These are phyloP conservation scores for Leccinum barrowsii DNA, from an alignment of 768 basidiomycete genomes.

Conservation along the genomic window DNA sequence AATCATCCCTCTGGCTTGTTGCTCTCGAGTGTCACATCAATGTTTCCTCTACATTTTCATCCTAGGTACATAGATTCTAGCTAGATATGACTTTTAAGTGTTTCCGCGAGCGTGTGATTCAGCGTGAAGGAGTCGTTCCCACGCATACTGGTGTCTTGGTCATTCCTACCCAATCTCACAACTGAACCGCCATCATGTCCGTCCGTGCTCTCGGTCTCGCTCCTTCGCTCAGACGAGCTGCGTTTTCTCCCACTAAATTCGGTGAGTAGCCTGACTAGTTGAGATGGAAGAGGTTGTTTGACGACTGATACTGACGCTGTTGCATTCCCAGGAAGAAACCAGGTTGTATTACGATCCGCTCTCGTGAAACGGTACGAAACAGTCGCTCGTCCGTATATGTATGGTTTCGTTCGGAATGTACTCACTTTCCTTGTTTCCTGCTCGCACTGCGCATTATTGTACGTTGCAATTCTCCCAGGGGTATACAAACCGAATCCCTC, in stretches of 20 bases:
- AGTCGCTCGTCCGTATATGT: too few species aligned
- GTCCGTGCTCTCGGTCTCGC: conserved; percentile 56
- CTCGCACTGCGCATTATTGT: not conserved
- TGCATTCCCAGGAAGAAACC: conserved; percentile 38
- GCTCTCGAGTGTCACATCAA: conserved; percentile 12
- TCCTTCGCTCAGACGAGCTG: conserved; percentile 50
- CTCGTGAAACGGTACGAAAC: conserved; percentile 40
- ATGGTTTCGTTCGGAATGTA: not conserved
- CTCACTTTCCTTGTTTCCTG: not conserved
- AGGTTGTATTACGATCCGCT: conserved; percentile 28
- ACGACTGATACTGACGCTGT: not conserved
- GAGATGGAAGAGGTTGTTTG: not conserved
- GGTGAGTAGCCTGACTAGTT: not conserved
- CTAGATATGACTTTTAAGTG: not conserved
- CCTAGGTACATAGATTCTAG: not conserved
- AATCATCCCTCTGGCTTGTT: conserved; percentile 6
- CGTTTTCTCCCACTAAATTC: conserved; percentile 32
- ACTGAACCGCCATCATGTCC: conserved; percentile 38
- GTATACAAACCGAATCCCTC: conserved; percentile 63
- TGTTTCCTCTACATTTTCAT: not conserved
- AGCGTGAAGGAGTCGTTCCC: conserved; percentile 11
- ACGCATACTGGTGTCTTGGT: conserved; percentile 9
- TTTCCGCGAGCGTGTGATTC: conserved; percentile 11
- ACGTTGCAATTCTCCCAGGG: conserved; percentile 30
- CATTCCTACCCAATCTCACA: not conserved